Percentiles rank a stretch among this genome's conserved stretches.
phyloP scores from a whole-genome alignment of 495 filamentous ascomycete species.

The Annulohypoxylon moriforme region DNA sequence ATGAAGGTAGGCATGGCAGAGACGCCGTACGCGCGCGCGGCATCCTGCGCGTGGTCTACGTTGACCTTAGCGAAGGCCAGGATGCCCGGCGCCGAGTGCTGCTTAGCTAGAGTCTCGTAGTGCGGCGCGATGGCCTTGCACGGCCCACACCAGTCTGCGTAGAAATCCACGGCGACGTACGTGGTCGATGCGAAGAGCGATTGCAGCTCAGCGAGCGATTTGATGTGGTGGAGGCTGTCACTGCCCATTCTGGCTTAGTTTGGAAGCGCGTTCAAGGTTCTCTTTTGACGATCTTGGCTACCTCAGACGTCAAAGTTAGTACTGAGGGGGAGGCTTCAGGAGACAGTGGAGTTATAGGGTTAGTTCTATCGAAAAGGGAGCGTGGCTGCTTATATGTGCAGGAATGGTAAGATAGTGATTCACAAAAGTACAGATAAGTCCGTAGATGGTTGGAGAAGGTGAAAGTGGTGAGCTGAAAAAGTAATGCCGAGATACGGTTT shows the following conservation, averaged over 20 bases:
- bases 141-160: conserved; percentile 73
- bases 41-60: conserved; percentile 63
- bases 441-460: background rate
- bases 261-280: background rate
- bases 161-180: conserved; percentile 62
- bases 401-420: background rate
- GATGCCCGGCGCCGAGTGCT: conserved; percentile 53
- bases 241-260: conserved; percentile 30
- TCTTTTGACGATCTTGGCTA: background rate
- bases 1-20: conserved; percentile 84
- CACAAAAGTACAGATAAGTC: background rate
- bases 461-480: background rate
- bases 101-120: conserved; percentile 62
- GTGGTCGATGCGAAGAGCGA: conserved; percentile 50
- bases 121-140: conserved; percentile 75
- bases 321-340: background rate
- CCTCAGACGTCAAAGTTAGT: background rate
- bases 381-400: background rate
- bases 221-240: conserved; percentile 47
- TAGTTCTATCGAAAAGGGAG: background rate
- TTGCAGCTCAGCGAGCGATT: conserved; percentile 47
- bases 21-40: conserved; percentile 59
- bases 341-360: background rate
- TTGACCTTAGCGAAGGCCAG: conserved; percentile 71
- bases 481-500: background rate